Evolutionary conservation across 768 basidiomycete species (phyloP), one percentile per base, ranked within the genome.

Genomic region (Infundibulicybe gibba): DNA sequence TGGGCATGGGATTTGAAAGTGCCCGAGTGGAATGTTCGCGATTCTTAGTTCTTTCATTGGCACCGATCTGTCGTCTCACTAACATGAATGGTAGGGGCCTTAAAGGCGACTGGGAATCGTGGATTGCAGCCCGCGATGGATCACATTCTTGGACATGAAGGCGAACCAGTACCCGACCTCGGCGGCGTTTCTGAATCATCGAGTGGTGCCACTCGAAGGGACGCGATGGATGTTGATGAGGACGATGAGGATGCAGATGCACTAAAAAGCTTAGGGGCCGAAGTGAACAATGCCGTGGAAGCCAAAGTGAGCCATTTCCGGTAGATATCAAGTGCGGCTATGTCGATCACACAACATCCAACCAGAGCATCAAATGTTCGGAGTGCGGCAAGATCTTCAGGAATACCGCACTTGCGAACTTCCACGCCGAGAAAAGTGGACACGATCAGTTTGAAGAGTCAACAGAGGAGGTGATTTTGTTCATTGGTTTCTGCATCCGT

Each of bases 371-470:
- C 69, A 88, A 83, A 67, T 93, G 90, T 60, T 76, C 81, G 5
- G 64, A 87, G 57, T 95, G 94, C 62, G 81, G 85, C 50, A 97
- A 97, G 69, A 73, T 81, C 17, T 97, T 97, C 74, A 73, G 67
- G 58, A 93, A 90, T 55, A 86, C 89, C 0, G 90, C 89, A 2
- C 71, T 95, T 13, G 94, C 91, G 12, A 90, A 90, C 54, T 95
- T 82, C 64, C 94, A 97, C 57, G 94, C 93, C 0, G 92, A 94
- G 65, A 93, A 93, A 72, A 90, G 84, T 54, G 95, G 95, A 0
- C 95, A 99, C 61, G 85, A 92, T 64, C 85, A 94, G 54, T 98
- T 97, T 52, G 94, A 97, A 61, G 95, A 97, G 60, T 93, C 89
- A 1, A 90, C 83, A 0, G 94, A 98, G 58, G 95, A 97, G 77